A percentile compares a stretch with the other conserved stretches of the same genome.
These are phyloP conservation scores for Hydnomerulius pinastri DNA, from an alignment of 768 basidiomycete species.

Conservation along the genomic window DNA sequence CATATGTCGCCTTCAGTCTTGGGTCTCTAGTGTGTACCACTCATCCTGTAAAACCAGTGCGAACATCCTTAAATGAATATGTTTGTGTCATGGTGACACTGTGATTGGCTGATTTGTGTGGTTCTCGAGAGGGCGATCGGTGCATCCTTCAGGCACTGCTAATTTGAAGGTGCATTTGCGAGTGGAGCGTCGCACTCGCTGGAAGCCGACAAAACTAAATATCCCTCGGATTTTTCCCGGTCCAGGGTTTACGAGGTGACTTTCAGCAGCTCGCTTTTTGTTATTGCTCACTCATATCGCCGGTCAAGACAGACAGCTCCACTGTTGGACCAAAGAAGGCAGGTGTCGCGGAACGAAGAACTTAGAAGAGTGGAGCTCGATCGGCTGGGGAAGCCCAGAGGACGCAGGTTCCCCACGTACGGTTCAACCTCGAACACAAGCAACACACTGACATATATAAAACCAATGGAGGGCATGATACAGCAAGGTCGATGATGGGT, in stretches of 20 bases:
- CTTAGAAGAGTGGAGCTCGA: conserved; percentile 5
- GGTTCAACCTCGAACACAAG: not conserved
- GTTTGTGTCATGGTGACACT: not conserved
- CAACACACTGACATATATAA: conserved; percentile 4
- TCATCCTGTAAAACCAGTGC: not conserved
- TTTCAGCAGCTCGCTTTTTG: no score
- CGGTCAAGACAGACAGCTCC: conserved; percentile 5
- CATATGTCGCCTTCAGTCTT: not conserved
- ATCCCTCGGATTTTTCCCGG: no score
- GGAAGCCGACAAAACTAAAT: no score
- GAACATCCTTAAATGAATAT: not conserved
- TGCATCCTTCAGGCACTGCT: not conserved
- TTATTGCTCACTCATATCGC: no score
- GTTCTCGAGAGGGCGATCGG: conserved; percentile 11
- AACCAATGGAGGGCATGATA: conserved; percentile 5
- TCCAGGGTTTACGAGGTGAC: no score
- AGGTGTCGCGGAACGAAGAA: conserved; percentile 4
- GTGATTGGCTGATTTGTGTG: not conserved
- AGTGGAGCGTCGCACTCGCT: not conserved
- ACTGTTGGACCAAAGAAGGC: conserved; percentile 1
- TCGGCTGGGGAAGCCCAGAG: no score
- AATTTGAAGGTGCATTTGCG: not conserved
- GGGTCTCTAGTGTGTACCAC: not conserved
- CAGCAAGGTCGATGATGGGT: not conserved
- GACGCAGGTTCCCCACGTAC: not conserved